Evolutionary conservation across 1,284 basidiomycete species (phyloP).

Genomic region (Rugosomyces carneus): DNA sequence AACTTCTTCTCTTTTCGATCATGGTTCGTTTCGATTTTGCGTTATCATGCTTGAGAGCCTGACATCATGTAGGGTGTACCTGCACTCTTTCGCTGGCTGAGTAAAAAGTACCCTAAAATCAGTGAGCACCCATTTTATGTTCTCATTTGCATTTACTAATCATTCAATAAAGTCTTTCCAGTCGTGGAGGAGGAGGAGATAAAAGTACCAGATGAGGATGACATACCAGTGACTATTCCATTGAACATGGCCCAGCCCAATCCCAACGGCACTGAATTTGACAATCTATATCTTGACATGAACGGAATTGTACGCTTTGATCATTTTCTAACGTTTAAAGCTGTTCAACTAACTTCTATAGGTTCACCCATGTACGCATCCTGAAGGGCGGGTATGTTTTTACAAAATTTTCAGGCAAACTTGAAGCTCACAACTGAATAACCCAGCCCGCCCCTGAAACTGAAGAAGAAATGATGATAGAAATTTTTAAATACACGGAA

Average conservation of each 20-base stretch:
- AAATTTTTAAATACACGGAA: slow-evolving; percentile 96
- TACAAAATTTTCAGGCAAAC: too few relatives aligned
- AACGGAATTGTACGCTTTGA: slow-evolving; percentile 66
- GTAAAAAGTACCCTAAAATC: slow-evolving; percentile 96
- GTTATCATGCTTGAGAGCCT: neutral
- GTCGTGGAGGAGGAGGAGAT: slow-evolving; percentile 81
- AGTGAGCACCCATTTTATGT: slow-evolving; percentile 38
- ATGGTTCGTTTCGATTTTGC: slow-evolving; percentile 12
- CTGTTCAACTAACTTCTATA: slow-evolving; percentile 23
- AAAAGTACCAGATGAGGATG: slow-evolving; percentile 63
- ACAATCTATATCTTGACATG: slow-evolving; percentile 95
- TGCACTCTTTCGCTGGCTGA: slow-evolving; percentile 91
- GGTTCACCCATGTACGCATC: slow-evolving; percentile 85
- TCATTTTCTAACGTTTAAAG: neutral
- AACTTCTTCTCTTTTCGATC: neutral
- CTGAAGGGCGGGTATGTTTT: too few relatives aligned
- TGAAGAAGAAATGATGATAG: slow-evolving; percentile 99
- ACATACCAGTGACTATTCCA: slow-evolving; percentile 67
- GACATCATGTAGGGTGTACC: slow-evolving; percentile 72
- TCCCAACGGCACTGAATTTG: slow-evolving; percentile 96
- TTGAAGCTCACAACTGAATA: slow-evolving; percentile 5
- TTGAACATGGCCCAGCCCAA: slow-evolving; percentile 82
- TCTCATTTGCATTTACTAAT: neutral
- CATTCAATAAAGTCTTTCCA: slow-evolving; percentile 24
- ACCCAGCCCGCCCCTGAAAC: slow-evolving; percentile 86